phyloP scores from a whole-genome alignment of 306 rosid genomes.

The Lupinus albus region DNA sequence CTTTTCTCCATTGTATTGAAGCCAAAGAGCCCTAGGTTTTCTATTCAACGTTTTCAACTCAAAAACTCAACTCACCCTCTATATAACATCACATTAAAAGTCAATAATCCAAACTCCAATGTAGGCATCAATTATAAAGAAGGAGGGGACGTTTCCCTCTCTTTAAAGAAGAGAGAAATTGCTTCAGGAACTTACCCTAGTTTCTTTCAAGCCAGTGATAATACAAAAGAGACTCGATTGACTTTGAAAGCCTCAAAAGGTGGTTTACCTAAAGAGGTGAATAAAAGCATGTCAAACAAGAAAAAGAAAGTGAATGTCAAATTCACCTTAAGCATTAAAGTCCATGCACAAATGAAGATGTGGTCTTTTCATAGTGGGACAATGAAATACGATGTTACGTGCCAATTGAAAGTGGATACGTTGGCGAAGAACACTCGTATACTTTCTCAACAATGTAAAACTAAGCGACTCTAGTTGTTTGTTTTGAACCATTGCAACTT shows the following conservation, averaged over 20 bases:
- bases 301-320: slow-evolving; percentile 10
- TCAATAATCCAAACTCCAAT: slow-evolving; percentile 40
- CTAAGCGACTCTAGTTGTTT: slow-evolving; percentile 26
- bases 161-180: slow-evolving; percentile 34
- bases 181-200: slow-evolving; percentile 46
- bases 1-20: slow-evolving; percentile 23
- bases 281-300: slow-evolving; percentile 34
- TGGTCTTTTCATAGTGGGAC: slow-evolving; percentile 38
- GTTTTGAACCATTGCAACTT: background rate
- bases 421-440: slow-evolving; percentile 47
- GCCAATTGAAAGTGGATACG: slow-evolving; percentile 47
- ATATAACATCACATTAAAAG: slow-evolving; percentile 41
- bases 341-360: slow-evolving; percentile 37
- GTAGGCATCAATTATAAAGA: slow-evolving; percentile 45
- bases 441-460: slow-evolving; percentile 54
- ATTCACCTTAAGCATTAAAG: slow-evolving; percentile 42
- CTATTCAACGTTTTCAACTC: slow-evolving; percentile 34
- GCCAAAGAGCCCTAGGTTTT: slow-evolving; percentile 47
- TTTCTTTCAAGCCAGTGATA: slow-evolving; percentile 33
- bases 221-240: slow-evolving; percentile 7
- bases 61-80: background rate
- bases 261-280: slow-evolving; percentile 42
- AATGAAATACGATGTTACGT: slow-evolving; percentile 38
- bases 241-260: slow-evolving; percentile 33
- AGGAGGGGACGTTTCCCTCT: slow-evolving; percentile 49